phyloP scores from a whole-genome alignment of 2,329 filamentous ascomycete species.

The Peltaster fructicola region DNA sequence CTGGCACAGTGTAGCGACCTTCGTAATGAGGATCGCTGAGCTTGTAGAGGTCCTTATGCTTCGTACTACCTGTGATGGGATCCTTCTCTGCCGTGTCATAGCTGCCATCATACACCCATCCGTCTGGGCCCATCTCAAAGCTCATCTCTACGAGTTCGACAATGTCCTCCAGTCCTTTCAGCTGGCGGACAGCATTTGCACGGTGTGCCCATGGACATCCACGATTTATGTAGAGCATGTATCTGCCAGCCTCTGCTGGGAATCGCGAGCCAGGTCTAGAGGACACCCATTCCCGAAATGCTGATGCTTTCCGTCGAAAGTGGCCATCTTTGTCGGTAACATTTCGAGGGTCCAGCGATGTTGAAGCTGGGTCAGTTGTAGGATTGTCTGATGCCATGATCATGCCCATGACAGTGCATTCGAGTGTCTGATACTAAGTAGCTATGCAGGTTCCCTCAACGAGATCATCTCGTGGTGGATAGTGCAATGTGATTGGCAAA shows the following conservation, averaged over 20 bases:
- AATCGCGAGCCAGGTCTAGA: conserved; percentile 33
- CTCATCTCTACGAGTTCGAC: conserved; percentile 31
- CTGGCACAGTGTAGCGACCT: conserved; percentile 67
- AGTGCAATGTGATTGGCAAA: too few relatives aligned
- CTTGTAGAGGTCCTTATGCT: conserved; percentile 59
- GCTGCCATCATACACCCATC: conserved; percentile 55
- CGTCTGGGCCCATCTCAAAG: conserved; percentile 25
- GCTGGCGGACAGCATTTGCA: conserved; percentile 26
- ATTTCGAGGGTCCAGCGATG: conserved; percentile 1
- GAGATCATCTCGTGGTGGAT: too few relatives aligned
- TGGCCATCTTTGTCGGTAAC: conserved; percentile 28
- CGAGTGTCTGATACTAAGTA: too few relatives aligned
- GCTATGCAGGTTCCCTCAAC: too few relatives aligned
- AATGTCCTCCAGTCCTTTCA: conserved; percentile 34
- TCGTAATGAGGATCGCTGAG: conserved; percentile 46
- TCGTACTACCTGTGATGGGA: conserved; percentile 46
- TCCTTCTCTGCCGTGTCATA: conserved; percentile 38
- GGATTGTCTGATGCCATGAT: too few relatives aligned
- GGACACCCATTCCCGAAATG: conserved; percentile 40
- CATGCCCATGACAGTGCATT: too few relatives aligned
- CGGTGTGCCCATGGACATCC: conserved; percentile 48
- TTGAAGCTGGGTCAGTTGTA: too few relatives aligned
- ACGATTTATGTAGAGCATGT: conserved; percentile 42
- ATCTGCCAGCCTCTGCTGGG: conserved; percentile 41
- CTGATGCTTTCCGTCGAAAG: conserved; percentile 35